Evolutionary conservation across 768 basidiomycete species (phyloP).

Genomic region (Phaeolepiota aurea): DNA sequence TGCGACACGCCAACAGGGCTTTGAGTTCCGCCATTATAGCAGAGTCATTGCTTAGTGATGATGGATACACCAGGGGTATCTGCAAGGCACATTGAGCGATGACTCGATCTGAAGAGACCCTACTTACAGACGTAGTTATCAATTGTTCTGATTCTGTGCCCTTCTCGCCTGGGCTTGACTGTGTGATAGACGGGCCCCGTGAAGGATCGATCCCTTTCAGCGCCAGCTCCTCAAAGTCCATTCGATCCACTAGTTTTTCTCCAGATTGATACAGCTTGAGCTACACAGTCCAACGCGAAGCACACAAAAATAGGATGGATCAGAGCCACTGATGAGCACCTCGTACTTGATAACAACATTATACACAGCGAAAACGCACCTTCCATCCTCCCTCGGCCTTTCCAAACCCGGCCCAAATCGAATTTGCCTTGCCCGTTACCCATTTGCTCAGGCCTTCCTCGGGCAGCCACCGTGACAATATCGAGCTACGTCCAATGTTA

Average conservation of each 20-base stretch:
- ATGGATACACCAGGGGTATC: constrained; percentile 63
- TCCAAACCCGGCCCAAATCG: constrained; percentile 61
- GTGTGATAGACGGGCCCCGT: constrained; percentile 42
- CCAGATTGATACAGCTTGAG: constrained; percentile 53
- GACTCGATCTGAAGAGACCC: too few species aligned
- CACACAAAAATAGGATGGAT: background rate
- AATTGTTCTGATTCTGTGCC: constrained; percentile 13
- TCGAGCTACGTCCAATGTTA: constrained; percentile 12
- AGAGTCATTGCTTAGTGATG: constrained; percentile 25
- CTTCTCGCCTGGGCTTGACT: constrained; percentile 13
- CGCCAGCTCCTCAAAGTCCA: constrained; percentile 78
- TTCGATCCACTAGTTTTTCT: constrained; percentile 57
- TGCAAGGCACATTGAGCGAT: constrained; percentile 15
- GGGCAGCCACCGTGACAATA: constrained; percentile 22
- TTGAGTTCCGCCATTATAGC: constrained; percentile 38
- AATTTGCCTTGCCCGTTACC: constrained; percentile 41
- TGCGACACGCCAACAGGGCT: constrained; percentile 41
- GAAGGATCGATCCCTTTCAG: constrained; percentile 68
- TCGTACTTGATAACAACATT: too few species aligned
- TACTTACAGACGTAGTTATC: constrained; percentile 1
- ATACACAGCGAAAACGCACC: constrained; percentile 38
- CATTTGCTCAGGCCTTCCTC: constrained; percentile 39
- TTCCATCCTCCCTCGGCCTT: constrained; percentile 67
- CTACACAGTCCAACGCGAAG: constrained; percentile 26
- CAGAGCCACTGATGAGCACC: too few species aligned